Conservation (phyloP, 148 eudicot species). For the Vaccinium myrtillus region DNA sequence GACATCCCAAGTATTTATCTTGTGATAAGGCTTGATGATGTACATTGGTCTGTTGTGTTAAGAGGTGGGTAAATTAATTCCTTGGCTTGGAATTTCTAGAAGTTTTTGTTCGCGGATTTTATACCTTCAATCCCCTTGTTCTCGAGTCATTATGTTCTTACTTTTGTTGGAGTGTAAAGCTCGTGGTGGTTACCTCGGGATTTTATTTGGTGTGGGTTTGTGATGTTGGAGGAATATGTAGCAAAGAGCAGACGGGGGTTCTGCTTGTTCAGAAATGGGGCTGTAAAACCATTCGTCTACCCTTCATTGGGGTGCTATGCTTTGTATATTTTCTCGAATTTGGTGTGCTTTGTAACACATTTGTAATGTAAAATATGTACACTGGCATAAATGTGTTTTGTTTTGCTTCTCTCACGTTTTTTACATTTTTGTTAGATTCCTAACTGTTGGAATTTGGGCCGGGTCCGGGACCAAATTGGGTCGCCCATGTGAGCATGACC, state of each 20-base stretch:
- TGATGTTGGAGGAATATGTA: conserved; percentile 1
- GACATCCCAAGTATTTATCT: neutral
- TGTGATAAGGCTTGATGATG: conserved; percentile 2
- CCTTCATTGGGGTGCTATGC: neutral
- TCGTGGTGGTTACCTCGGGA: neutral
- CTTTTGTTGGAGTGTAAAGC: neutral
- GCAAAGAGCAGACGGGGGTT: neutral
- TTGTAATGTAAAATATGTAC: conserved; percentile 2
- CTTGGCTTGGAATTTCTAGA: neutral
- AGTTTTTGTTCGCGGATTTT: no score
- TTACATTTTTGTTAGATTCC: neutral
- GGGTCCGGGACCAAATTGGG: no score
- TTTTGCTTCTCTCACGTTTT: neutral
- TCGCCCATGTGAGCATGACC: no score
- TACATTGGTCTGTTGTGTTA: neutral
- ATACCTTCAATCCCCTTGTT: neutral
- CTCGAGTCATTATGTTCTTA: neutral
- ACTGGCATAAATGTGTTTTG: neutral
- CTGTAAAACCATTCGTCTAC: conserved; percentile 17
- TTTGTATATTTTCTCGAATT: conserved; percentile 9
- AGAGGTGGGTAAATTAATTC: neutral
- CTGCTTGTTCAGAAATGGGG: conserved; percentile 17
- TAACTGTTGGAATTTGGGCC: no score
- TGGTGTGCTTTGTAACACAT: neutral
- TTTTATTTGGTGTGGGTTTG: conserved; percentile 10